Evolutionary conservation across 2,329 filamentous ascomycete genomes (phyloP).

Genomic region (Claviceps arundinis): DNA sequence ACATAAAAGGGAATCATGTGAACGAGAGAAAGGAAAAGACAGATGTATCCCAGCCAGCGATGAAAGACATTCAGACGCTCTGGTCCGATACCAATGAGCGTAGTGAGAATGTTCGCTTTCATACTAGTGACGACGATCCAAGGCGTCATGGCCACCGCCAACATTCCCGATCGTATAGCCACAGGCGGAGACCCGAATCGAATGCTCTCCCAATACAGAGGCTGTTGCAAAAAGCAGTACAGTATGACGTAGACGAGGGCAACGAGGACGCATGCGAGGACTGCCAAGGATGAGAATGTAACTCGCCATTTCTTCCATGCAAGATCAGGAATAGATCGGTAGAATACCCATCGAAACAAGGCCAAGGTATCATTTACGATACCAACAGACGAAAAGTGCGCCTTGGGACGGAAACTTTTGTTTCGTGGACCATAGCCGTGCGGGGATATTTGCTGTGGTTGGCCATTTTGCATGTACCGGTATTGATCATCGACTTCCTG

Average conservation of each 20-base stretch:
- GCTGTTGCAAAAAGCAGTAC: slow-evolving; percentile 78
- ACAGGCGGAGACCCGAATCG: slow-evolving; percentile 76
- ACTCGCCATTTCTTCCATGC: slow-evolving; percentile 54
- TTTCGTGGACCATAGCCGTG: slow-evolving; percentile 44
- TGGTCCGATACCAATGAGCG: slow-evolving; percentile 81
- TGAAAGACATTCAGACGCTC: slow-evolving; percentile 88
- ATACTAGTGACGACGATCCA: slow-evolving; percentile 86
- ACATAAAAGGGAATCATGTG: slow-evolving; percentile 85
- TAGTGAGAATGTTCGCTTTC: slow-evolving; percentile 76
- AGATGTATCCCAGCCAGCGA: slow-evolving; percentile 81
- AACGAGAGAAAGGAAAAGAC: slow-evolving; percentile 66
- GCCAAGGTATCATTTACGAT: slow-evolving; percentile 68
- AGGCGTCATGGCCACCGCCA: slow-evolving; percentile 78
- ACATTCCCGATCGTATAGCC: slow-evolving; percentile 79
- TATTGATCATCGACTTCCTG: slow-evolving; percentile 60
- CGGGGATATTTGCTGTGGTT: slow-evolving; percentile 61
- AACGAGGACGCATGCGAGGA: slow-evolving; percentile 53
- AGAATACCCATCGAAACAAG: slow-evolving; percentile 79
- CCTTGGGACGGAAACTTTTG: slow-evolving; percentile 46
- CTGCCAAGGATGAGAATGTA: slow-evolving; percentile 68
- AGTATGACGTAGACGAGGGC: slow-evolving; percentile 61
- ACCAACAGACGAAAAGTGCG: slow-evolving; percentile 62
- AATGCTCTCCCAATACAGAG: slow-evolving; percentile 82
- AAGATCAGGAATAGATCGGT: slow-evolving; percentile 69
- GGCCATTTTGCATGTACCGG: slow-evolving; percentile 35